phyloP scores from a whole-genome alignment of 2,329 filamentous ascomycete genomes.

The Penicillium sp. region DNA sequence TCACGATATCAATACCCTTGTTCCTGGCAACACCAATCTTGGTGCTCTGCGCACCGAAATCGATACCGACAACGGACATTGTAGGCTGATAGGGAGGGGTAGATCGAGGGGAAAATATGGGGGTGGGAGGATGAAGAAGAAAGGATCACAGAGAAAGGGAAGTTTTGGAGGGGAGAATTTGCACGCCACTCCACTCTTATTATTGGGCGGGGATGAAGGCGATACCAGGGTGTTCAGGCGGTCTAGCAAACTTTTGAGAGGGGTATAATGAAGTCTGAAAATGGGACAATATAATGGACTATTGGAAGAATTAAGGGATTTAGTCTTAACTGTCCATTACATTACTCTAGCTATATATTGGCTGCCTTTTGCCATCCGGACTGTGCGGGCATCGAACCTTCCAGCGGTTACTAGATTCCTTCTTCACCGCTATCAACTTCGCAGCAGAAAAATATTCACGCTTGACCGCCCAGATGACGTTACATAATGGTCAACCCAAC shows the following conservation, averaged over 20 bases:
- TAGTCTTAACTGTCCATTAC: background rate
- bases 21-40: conserved; percentile 97
- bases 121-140: conserved; percentile 23
- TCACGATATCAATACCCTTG: conserved; percentile 96
- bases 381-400: conserved; percentile 39
- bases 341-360: conserved; percentile 13
- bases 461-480: conserved; percentile 5
- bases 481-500: conserved; percentile 4
- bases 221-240: conserved; percentile 24
- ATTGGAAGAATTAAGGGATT: background rate
- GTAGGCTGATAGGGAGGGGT: conserved; percentile 31
- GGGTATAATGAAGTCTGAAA: background rate
- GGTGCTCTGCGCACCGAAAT: conserved; percentile 95
- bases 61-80: conserved; percentile 73
- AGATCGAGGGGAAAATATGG: conserved; percentile 19
- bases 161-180: conserved; percentile 39
- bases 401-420: conserved; percentile 35
- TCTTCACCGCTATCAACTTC: conserved; percentile 24
- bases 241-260: conserved; percentile 20
- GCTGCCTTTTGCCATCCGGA: conserved; percentile 7
- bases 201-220: conserved; percentile 30
- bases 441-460: conserved; percentile 26
- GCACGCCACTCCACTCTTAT: conserved; percentile 39
- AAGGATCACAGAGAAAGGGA: conserved; percentile 22
- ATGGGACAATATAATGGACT: background rate